Percentiles rank a stretch among this genome's conserved stretches.
phyloP scores from a whole-genome alignment of 768 basidiomycete genomes.

The Trametes cinnabarina region DNA sequence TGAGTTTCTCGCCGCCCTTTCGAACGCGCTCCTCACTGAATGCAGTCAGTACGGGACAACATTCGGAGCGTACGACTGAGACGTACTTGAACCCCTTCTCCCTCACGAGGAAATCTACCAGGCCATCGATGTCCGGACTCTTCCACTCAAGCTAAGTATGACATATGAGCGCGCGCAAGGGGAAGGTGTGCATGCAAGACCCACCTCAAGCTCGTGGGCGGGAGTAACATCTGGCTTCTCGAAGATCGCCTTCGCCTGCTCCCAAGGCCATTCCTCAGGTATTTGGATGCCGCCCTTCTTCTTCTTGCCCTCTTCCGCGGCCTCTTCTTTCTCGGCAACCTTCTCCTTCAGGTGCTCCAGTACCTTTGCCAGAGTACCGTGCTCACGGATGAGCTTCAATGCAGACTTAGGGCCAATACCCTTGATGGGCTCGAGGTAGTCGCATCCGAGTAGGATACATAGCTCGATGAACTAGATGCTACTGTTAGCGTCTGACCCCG shows the following conservation, averaged over 20 bases:
- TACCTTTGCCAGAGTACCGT: conserved; percentile 68
- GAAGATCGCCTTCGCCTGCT: conserved; percentile 90
- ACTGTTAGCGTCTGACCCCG: not conserved
- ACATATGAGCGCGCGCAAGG: not conserved
- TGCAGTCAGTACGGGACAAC: not conserved
- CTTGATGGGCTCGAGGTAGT: conserved; percentile 98
- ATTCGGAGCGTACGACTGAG: too few species aligned
- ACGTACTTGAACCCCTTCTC: conserved; percentile 97
- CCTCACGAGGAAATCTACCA: conserved; percentile 88
- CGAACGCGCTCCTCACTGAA: conserved; percentile 92
- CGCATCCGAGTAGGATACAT: conserved; percentile 94
- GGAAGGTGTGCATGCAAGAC: conserved; percentile 9
- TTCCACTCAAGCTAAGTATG: conserved; percentile 84
- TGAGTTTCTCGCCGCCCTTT: conserved; percentile 90
- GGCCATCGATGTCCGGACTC: conserved; percentile 86
- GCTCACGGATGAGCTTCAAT: conserved; percentile 85
- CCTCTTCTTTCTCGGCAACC: conserved; percentile 41
- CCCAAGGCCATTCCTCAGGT: conserved; percentile 97
- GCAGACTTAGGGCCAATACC: conserved; percentile 96
- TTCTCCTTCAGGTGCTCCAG: conserved; percentile 78
- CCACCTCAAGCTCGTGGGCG: conserved; percentile 81
- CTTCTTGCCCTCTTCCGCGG: conserved; percentile 51
- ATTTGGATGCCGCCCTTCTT: conserved; percentile 76
- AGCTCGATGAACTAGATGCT: conserved; percentile 82
- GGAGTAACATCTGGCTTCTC: conserved; percentile 86